Percentiles rank a stretch among this genome's conserved stretches.
These are phyloP conservation scores for Tothia fuscella DNA, from an alignment of 2,329 filamentous ascomycete species.

Conservation along the genomic window DNA sequence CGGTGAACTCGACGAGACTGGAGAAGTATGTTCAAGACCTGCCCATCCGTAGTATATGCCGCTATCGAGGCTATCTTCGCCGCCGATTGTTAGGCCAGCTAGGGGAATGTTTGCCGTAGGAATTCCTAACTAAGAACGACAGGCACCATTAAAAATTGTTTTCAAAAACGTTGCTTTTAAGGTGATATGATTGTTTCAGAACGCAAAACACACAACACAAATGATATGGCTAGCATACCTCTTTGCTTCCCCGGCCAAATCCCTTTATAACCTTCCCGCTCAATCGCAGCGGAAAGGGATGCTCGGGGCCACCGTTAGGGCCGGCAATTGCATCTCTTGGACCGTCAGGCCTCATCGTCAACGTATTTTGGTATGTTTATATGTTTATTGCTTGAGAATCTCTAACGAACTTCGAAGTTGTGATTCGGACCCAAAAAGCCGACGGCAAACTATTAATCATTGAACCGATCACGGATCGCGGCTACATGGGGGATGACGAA, in stretches of 20 bases:
- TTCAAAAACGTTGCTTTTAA: neutral
- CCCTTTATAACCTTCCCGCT: constrained; percentile 82
- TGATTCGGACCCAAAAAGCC: too few species aligned
- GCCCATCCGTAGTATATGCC: constrained; percentile 95
- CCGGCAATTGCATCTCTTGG: constrained; percentile 44
- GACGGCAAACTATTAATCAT: too few species aligned
- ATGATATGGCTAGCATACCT: constrained; percentile 40
- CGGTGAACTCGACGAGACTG: constrained; percentile 16
- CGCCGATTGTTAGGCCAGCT: constrained; percentile 58
- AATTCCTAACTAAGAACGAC: constrained; percentile 61
- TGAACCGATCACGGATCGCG: too few species aligned
- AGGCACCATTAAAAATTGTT: too few species aligned
- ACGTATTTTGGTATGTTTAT: too few species aligned
- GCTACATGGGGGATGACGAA: too few species aligned
- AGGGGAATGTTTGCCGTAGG: constrained; percentile 82
- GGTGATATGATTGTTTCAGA: neutral
- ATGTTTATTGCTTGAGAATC: too few species aligned
- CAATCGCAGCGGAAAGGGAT: constrained; percentile 74
- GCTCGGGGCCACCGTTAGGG: constrained; percentile 56
- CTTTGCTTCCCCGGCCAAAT: constrained; percentile 87
- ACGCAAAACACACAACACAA: neutral
- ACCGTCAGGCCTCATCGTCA: constrained; percentile 8
- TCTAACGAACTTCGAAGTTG: too few species aligned
- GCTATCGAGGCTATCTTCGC: constrained; percentile 47
- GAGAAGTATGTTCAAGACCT: constrained; percentile 41